A percentile compares a stretch with the other conserved stretches of the same genome.
Conservation (phyloP, 208 protist species). For the Phytomonas sp. region DNA sequence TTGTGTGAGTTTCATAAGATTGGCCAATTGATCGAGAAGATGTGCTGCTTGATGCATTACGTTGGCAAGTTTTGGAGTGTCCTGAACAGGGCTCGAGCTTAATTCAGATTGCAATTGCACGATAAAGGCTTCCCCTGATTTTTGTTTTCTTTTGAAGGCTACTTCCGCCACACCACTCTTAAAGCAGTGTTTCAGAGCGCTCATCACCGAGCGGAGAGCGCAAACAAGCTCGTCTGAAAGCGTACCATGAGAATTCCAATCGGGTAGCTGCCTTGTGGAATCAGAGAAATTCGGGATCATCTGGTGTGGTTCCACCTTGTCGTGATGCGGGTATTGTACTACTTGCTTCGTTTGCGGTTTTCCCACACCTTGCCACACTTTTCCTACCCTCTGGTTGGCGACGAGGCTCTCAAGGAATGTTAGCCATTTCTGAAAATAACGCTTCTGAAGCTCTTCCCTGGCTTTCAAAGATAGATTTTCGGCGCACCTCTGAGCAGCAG, state of each 20-base stretch:
- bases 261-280: conserved; percentile 19
- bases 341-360: background rate
- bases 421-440: background rate
- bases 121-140: conserved; percentile 18
- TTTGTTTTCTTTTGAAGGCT: conserved; percentile 18
- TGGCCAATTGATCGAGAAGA: conserved; percentile 35
- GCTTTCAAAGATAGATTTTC: background rate
- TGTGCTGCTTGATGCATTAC: conserved; percentile 38
- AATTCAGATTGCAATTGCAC: conserved; percentile 17
- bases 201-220: conserved; percentile 33
- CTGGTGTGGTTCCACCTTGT: conserved; percentile 31
- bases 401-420: background rate
- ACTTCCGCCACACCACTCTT: conserved; percentile 30
- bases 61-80: conserved; percentile 21
- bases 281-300: conserved; percentile 20
- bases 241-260: background rate
- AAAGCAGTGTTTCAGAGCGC: conserved; percentile 29
- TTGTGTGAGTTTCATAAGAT: conserved; percentile 31
- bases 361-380: background rate
- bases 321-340: conserved; percentile 20
- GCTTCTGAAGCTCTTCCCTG: background rate
- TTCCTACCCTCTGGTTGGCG: background rate
- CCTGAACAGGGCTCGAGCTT: conserved; percentile 39
- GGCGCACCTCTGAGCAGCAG: background rate
- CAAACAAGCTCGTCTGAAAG: conserved; percentile 48